A percentile compares a stretch with the other conserved stretches of the same genome.
Conservation (phyloP, 148 eudicot species). For the Rhododendron ovatum region DNA sequence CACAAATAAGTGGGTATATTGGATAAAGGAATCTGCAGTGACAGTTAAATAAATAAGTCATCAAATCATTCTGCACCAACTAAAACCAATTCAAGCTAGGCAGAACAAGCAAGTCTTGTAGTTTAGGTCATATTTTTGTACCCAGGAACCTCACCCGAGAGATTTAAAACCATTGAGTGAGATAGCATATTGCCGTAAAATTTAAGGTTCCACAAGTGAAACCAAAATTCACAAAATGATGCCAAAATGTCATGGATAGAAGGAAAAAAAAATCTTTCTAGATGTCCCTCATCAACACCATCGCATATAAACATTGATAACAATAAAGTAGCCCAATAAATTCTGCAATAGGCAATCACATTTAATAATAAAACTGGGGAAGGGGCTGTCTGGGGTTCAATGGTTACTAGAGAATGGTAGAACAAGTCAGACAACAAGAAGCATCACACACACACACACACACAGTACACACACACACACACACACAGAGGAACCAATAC, state of each 20-base stretch:
- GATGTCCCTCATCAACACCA: background rate
- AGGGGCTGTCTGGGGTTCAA: background rate
- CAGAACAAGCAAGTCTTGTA: background rate
- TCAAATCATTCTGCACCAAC: background rate
- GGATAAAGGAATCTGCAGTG: conserved; percentile 91
- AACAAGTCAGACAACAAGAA: background rate
- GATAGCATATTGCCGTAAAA: background rate
- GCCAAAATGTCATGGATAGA: background rate
- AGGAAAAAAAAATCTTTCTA: background rate
- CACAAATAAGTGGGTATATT: conserved; percentile 89
- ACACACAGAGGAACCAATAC: background rate
- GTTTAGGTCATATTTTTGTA: background rate
- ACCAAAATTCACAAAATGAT: background rate
- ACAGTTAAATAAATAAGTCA: conserved; percentile 5
- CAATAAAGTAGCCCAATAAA: background rate
- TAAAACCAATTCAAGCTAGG: conserved; percentile 9
- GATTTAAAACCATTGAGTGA: background rate
- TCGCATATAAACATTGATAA: background rate
- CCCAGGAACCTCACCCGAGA: background rate
- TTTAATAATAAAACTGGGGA: background rate
- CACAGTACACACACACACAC: background rate
- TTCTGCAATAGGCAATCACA: background rate
- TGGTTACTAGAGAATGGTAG: background rate
- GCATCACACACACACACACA: background rate
- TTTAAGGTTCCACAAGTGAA: background rate